Base-by-base conservation (phyloP, 83 land plant genomes). In the Diphasiastrum complanatum region DNA sequence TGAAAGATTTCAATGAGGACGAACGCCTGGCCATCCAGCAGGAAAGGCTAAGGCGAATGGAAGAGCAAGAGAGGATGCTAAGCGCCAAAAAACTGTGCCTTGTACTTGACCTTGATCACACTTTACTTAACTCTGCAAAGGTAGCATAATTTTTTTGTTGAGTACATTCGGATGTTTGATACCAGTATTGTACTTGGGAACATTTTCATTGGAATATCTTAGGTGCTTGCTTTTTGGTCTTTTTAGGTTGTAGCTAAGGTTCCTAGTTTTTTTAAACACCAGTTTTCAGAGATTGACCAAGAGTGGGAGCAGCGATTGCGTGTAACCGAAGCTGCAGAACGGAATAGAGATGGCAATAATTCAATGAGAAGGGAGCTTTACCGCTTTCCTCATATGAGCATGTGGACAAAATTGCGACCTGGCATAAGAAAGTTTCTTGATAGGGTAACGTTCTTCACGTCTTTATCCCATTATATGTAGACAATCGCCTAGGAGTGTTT, bases 391-490 rank as follows among this genome's bases (percentile, higher is more conserved):
- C 86, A 90, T 52, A 95, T 95, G 99, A 75, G 82, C 69, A 95
- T 95, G 99, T 95, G 99, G 99, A 95, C 99, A 22, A 95, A 95
- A 70, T 67, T 95, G 73, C 77, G 99, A 33, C 99, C 99, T 19
- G 99, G 99, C 26, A 72, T 95, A 28, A 90, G 99, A 97, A 95
- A 81, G 52, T 95, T 95, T 65, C 72, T 95, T 32, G 99, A 83
- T 59, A 84, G 78, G 92, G 96, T 93, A 36, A 47, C 10, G 29
- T 27, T 50, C 33, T 1, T 45, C 29, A 3, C 2, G 19, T 22
- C 4, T 61, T 24, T 40, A 35, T 3, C 2, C 57, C 3, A 35
- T 25, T 61, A 33, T 18, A 24, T 51, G 14, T 34, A 33, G 16
- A 23, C 66, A 33, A 49, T 2, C 61, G 8, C 33, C 16, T n/a